Conservation (phyloP, 352 stramenopile genomes). For the Phytopythium vexans region DNA sequence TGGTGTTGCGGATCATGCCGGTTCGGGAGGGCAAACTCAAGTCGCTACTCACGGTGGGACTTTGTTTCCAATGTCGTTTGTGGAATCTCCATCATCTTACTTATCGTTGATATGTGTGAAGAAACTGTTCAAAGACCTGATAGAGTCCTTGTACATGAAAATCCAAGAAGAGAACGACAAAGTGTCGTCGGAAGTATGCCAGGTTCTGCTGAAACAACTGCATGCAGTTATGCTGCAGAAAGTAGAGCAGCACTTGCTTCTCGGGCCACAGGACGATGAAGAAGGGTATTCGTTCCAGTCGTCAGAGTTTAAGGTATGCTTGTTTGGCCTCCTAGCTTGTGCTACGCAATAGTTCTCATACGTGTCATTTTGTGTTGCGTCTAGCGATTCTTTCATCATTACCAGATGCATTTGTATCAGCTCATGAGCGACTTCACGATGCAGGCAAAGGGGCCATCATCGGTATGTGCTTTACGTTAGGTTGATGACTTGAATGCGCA, state of each 20-base stretch:
- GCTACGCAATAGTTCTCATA: not conserved
- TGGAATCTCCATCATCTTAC: not conserved
- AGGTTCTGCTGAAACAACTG: slow-evolving; percentile 47
- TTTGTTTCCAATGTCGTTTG: slow-evolving; percentile 3
- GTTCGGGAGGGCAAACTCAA: slow-evolving; percentile 65
- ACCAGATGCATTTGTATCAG: slow-evolving; percentile 64
- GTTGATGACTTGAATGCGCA: not conserved
- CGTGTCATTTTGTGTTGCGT: slow-evolving; percentile 2
- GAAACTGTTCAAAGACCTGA: slow-evolving; percentile 80
- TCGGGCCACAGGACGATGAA: slow-evolving; percentile 36
- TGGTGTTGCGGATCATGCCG: slow-evolving; percentile 58
- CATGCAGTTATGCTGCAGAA: slow-evolving; percentile 61
- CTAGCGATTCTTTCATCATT: slow-evolving; percentile 73
- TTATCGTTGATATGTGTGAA: slow-evolving; percentile 12
- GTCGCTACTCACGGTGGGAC: slow-evolving; percentile 44
- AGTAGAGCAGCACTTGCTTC: slow-evolving; percentile 45
- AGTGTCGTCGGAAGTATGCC: slow-evolving; percentile 60
- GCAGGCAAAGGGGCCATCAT: slow-evolving; percentile 51
- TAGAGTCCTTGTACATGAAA: slow-evolving; percentile 60
- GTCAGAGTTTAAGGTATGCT: slow-evolving; percentile 59
- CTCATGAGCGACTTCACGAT: slow-evolving; percentile 72
- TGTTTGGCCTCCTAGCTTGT: not conserved
- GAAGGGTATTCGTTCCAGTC: slow-evolving; percentile 68
- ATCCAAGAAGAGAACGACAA: slow-evolving; percentile 76
- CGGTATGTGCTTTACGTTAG: slow-evolving; percentile 24